Evolutionary conservation across 1,284 basidiomycete genomes (phyloP), one percentile per base, ranked within the genome.

Genomic region (Wallemia mellicola): DNA sequence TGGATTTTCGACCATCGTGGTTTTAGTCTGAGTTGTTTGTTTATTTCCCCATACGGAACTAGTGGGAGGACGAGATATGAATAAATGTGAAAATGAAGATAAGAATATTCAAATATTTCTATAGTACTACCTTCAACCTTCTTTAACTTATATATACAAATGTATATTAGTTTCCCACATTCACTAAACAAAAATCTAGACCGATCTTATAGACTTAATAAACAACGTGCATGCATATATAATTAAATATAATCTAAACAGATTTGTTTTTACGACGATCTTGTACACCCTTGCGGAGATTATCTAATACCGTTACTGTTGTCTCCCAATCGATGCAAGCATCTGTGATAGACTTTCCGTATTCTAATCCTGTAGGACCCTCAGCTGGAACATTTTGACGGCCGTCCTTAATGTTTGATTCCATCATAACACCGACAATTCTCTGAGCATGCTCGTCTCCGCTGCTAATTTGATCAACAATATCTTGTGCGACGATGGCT

Each of bases 391-490:
- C 81, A 65, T 86, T 84, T 72, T 94, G 88, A 63, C 81, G 75
- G 22, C 88, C 88, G 55, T 78, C 82, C 67, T 83, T 82, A 70
- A 96, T 80, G 70, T 95, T 85, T 38, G 81, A 84, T 74, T 98
- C 92, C 68, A 98, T 79, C 91, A 96, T 95, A 64, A 95, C 86
- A 62, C 92, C 91, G 1, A 85, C 89, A 70, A 96, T 86, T 60
- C 78, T 75, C 27, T 26, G 7, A 9, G 55, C 55, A 17, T 14
- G 9, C 61, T 71, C 76, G 64, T 88, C 79, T 57, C 88, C 89
- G 7, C 76, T 76, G 11, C 69, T 74, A 60, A 96, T 77, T 72
- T 96, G 91, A 22, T 71, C 27, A 0, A 9, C 5, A 24, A n/a
- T 56, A 27, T 63, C 86, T 64, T 78, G 79, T 7, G 86, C 80